Base-by-base conservation (phyloP, 1,284 basidiomycete species). In the Stereum hirsutum region DNA sequence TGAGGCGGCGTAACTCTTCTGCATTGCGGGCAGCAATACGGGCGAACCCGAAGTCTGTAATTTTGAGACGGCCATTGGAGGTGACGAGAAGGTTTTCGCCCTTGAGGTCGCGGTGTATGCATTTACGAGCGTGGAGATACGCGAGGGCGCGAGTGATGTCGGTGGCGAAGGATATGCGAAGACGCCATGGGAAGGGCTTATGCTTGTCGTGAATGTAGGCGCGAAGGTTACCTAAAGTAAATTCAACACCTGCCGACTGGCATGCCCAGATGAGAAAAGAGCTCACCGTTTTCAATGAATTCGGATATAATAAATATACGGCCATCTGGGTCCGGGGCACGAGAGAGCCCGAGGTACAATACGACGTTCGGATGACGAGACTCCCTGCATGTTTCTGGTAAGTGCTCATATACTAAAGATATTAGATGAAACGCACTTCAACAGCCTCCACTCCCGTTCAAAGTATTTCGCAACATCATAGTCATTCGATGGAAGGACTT, bases 401-500 rank as follows among this genome's bases (percentile, higher is more conserved):
- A 21, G n/a, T n/a, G n/a, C n/a, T n/a, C n/a, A n/a, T n/a, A n/a
- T n/a, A n/a, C n/a, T n/a, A n/a, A n/a, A n/a, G n/a, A n/a, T n/a
- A n/a, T n/a, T n/a, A 24, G 20, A 6, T 19, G 23, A 20, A 26
- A 58, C 58, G 47, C 50, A 77, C 72, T 91, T 91, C 90, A 97
- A 94, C 34, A 98, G 77, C 24, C 90, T 78, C 86, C 93, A 96
- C 72, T 99, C 95, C 27, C 95, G 78, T 57, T 95, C 91, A 63
- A 98, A 96, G 68, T 98, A 98, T 66, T 99, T 99, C 56, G 86
- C 78, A 21, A 97, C 89, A 55, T 95, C 89, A 62, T 96, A 95
- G 52, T 87, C 87, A 12, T 69, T 88, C 12, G 86, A 91, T 0
- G 90, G 89, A 2, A 93, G 71, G 3, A 96, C 89, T 65, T 95